A percentile compares a stretch with the other conserved stretches of the same genome.
These are phyloP conservation scores for Zizania palustris DNA, from an alignment of 202 grass and related monocot genomes.

Conservation along the genomic window DNA sequence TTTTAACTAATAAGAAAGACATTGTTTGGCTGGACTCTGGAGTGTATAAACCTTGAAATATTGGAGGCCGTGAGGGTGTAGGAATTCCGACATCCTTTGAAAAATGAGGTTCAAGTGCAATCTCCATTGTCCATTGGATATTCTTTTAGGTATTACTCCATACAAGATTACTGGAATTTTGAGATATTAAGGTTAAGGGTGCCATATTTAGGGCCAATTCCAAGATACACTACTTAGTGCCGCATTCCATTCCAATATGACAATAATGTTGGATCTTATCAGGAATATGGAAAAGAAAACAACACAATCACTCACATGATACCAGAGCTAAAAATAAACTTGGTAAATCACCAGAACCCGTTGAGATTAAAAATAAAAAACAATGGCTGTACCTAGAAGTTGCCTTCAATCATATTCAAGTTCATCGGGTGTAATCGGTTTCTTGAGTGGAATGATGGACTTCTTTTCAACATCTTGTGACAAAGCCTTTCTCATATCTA, in stretches of 20 bases:
- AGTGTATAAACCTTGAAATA: not conserved
- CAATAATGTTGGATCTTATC: not conserved
- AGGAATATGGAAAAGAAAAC: not conserved
- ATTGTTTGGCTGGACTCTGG: not conserved
- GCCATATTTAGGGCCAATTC: not conserved
- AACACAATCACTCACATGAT: not conserved
- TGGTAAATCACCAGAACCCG: not conserved
- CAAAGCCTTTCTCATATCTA: constrained; percentile 97
- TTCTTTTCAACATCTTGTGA: constrained; percentile 93
- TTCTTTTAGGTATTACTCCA: not conserved
- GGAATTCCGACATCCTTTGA: constrained; percentile 4
- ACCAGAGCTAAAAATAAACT: constrained; percentile 13
- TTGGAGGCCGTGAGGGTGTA: constrained; percentile 1
- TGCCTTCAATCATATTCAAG: constrained; percentile 89
- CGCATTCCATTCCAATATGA: not conserved
- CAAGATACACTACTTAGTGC: not conserved
- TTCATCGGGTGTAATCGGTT: constrained; percentile 91
- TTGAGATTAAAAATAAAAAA: not conserved
- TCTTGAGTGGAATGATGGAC: constrained; percentile 90
- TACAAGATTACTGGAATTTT: not conserved
- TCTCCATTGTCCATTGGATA: not conserved
- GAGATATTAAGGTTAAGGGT: not conserved
- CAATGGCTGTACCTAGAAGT: not conserved
- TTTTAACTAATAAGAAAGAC: not conserved
- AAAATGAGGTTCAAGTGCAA: not conserved